Base-by-base conservation (phyloP, 805 yeast species). In the Kurtzmaniella fragi region DNA sequence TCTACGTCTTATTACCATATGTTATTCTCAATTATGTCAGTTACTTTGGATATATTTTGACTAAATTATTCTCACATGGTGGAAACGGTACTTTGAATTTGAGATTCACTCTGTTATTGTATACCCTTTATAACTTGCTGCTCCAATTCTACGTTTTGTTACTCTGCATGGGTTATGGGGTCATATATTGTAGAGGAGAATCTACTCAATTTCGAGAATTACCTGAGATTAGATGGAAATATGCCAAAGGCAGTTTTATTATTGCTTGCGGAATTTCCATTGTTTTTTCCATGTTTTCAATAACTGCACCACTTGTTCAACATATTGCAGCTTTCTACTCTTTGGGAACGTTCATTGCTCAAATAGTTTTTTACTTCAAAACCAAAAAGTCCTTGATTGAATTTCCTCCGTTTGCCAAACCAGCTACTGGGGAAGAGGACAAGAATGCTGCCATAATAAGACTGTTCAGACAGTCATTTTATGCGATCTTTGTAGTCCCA, bases 121-220 rank as follows among this genome's bases (percentile, higher is more conserved):
- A 12, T 15, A 9, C 27, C 40, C 26, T 53, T 42, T 32, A 17
- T 6, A 2, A 17, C 40, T 10, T 30, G n/a, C n/a, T 41, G 5
- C 10, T 41, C n/a, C 36, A 43, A 9, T 52, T 42, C 33, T 39
- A 50, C 33, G 32, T 51, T 12, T 50, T 61, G 28, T 33, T 59
- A 27, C 58, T 62, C 36, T 43, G 62, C 26, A 61, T 61, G 67
- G 68, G 68, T 1, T 61, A 57, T 36, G 68, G 68, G 2, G 63
- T 61, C 4, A 41, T 60, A 17, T 62, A 57, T 41, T 56, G 52
- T 41, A 43, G 41, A 28, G 52, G 50, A 2, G 48, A 42, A 8
- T 47, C 62, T 11, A 44, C 42, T 31, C 48, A 55, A 25, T 59
- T 45, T 38, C 42, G 64, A 28, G 45, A 46, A 32, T 32, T 61